phyloP scores from a whole-genome alignment of 257 asterid species.

The Agastache rugosa region DNA sequence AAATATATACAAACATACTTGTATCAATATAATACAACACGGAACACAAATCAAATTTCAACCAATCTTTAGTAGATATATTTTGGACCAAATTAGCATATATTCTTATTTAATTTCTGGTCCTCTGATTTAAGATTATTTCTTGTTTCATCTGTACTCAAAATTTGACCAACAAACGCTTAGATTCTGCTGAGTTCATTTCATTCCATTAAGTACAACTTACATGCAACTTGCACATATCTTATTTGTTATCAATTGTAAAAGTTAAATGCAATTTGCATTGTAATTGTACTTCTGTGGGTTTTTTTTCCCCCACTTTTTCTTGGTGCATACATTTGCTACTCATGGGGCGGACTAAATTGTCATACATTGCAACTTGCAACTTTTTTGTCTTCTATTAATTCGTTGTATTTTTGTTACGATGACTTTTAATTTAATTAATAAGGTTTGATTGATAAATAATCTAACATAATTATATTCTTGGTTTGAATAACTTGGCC shows the following conservation, averaged over 20 bases:
- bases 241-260: neutral
- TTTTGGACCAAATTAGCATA: too few species aligned
- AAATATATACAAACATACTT: neutral
- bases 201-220: neutral
- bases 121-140: neutral
- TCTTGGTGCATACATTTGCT: neutral
- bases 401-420: neutral
- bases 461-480: too few species aligned
- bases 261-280: conserved; percentile 19
- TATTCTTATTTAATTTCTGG: neutral
- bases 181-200: neutral
- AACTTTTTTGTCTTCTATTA: conserved; percentile 12
- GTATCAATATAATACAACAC: neutral
- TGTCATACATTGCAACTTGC: conserved; percentile 26
- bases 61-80: too few species aligned
- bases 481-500: too few species aligned
- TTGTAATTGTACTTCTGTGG: neutral
- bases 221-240: conserved; percentile 16
- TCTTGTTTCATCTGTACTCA: conserved; percentile 15
- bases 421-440: too few species aligned
- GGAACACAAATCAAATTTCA: neutral
- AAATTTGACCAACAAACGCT: conserved; percentile 27
- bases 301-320: neutral
- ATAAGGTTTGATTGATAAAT: too few species aligned
- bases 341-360: neutral